A percentile compares a stretch with the other conserved stretches of the same genome.
Evolutionary conservation across 352 stramenopile species (phyloP).

Genomic region (Thraustochytrium sp.): DNA sequence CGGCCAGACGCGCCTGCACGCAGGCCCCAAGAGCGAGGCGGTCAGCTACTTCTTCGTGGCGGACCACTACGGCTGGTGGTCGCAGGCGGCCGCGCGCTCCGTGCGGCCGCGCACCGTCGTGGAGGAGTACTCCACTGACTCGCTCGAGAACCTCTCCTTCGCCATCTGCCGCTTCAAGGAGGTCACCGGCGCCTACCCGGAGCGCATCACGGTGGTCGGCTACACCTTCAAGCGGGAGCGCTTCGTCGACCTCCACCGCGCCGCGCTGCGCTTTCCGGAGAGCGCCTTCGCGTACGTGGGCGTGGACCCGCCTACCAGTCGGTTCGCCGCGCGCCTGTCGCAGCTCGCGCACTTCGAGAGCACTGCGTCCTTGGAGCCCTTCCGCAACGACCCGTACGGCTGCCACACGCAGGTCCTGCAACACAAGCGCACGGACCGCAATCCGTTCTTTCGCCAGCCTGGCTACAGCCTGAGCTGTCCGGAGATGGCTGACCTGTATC

Average conservation of each 20-base stretch:
- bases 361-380: slow-evolving; percentile 54
- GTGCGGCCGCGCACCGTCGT: slow-evolving; percentile 58
- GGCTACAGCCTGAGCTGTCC: slow-evolving; percentile 48
- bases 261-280: slow-evolving; percentile 59
- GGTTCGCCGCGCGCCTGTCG: slow-evolving; percentile 56
- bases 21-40: slow-evolving; percentile 64
- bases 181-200: slow-evolving; percentile 64
- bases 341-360: slow-evolving; percentile 50
- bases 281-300: slow-evolving; percentile 61
- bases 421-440: slow-evolving; percentile 45
- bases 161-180: slow-evolving; percentile 71
- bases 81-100: background rate
- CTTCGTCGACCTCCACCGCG: slow-evolving; percentile 64
- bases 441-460: slow-evolving; percentile 49
- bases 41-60: slow-evolving; percentile 67
- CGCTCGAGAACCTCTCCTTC: slow-evolving; percentile 75
- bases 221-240: slow-evolving; percentile 70
- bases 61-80: slow-evolving; percentile 65
- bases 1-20: slow-evolving; percentile 62
- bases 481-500: slow-evolving; percentile 47
- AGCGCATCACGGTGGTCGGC: slow-evolving; percentile 63
- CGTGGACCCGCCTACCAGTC: slow-evolving; percentile 58
- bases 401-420: slow-evolving; percentile 45
- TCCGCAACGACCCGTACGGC: slow-evolving; percentile 69
- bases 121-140: slow-evolving; percentile 73